Base-by-base conservation (phyloP, 2,329 filamentous ascomycete genomes). In the Calycina marina region DNA sequence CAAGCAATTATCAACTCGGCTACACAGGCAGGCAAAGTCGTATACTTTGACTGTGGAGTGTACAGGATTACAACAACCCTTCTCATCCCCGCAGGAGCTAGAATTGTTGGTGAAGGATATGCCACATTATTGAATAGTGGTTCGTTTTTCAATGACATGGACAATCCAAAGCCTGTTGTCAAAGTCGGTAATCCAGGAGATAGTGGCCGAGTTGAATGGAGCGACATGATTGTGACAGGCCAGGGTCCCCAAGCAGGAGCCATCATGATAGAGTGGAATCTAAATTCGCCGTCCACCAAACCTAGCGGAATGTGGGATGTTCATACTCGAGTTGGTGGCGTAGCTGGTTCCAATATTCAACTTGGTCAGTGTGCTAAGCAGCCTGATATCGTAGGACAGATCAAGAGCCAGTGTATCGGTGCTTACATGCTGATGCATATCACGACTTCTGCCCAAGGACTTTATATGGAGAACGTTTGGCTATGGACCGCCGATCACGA, bases 191-290 rank as follows among this genome's bases (percentile, higher is more conserved):
- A 78, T 12, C 54, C 56, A 4, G 72, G 73, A 4, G 62, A 76
- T 8, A 51, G 52, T 2, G 76, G 77, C 4, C 55, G 52, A 3
- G 59, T 79, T 4, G 72, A 81, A 49, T 68, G 70, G 56, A 67
- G 63, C 1, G 71, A 77, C 37, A 63, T 76, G 47, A 63, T 80
- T 17, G 58, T 81, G 28, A 43, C 33, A 6, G 48, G 38, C 30
- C 36, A 39, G 31, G 39, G 39, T 12, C 18, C 27, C 2, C 62
- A 69, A 11, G 61, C 66, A 2, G 76, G 76, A 10, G 74, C 72
- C 1, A 60, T 73, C 3, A 52, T 80, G 4, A 64, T 79, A 61
- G 59, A 80, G 42, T 79, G 69, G 63, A 81, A 81, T 47, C 55
- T 78, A 2, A 56, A 51, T 5, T 56, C 55, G 3, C 45, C 53